Evolutionary conservation across 2,329 filamentous ascomycete species (phyloP).

Genomic region (Colletotrichum ledebouriae): DNA sequence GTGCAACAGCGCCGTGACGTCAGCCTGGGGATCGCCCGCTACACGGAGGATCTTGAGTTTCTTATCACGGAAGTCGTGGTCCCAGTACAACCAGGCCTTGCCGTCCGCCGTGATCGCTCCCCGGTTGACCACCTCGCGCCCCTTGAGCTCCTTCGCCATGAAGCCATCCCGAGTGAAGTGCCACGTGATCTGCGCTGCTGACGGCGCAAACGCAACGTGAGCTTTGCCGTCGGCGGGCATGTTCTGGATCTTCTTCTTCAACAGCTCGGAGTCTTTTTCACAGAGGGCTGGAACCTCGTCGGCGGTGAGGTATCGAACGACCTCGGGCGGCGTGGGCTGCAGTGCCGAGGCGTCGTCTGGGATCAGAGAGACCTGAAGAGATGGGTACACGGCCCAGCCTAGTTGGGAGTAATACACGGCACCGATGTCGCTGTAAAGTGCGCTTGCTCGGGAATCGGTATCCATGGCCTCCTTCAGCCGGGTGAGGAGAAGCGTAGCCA

Average conservation of each 20-base stretch:
- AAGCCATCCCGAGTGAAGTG: conserved; percentile 51
- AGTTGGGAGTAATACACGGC: conserved; percentile 51
- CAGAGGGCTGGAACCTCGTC: conserved; percentile 47
- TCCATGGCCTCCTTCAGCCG: conserved; percentile 53
- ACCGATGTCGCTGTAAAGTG: conserved; percentile 53
- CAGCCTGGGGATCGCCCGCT: conserved; percentile 44
- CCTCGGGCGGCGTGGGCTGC: conserved; percentile 38
- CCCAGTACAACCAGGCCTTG: conserved; percentile 52
- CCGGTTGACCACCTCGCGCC: conserved; percentile 38
- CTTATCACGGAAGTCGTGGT: conserved; percentile 51
- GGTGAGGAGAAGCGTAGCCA: conserved; percentile 53
- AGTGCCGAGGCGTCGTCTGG: conserved; percentile 44
- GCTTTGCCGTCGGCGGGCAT: conserved; percentile 45
- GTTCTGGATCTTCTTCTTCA: conserved; percentile 42
- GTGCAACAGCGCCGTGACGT: conserved; percentile 49
- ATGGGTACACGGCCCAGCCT: conserved; percentile 52
- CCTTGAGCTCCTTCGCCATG: conserved; percentile 45
- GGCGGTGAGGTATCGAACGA: conserved; percentile 45
- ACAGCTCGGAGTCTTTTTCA: conserved; percentile 46
- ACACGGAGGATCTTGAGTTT: conserved; percentile 50
- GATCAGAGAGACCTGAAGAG: conserved; percentile 51
- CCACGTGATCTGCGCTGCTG: conserved; percentile 48
- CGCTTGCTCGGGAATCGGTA: conserved; percentile 50
- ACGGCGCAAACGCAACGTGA: conserved; percentile 52
- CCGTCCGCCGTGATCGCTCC: conserved; percentile 47